These are phyloP conservation scores for Acacia pycnantha DNA, from an alignment of 331 rosid species.

Conservation along the genomic window DNA sequence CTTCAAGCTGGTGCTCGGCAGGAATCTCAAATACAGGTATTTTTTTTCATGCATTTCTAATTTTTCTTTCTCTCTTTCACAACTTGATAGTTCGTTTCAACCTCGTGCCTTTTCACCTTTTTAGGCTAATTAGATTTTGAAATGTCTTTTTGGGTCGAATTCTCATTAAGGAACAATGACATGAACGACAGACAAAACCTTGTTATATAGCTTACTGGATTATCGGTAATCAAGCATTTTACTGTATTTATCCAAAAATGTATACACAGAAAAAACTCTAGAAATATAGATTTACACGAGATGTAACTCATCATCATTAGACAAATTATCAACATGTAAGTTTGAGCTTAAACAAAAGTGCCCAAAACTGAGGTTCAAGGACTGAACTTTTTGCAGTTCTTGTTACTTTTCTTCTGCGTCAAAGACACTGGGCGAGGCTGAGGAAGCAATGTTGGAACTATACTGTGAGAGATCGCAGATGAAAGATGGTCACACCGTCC, in stretches of 20 bases:
- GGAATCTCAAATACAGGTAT: constrained; percentile 83
- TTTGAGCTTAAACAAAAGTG: background rate
- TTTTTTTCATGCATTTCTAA: background rate
- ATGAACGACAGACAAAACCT: background rate
- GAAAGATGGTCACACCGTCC: constrained; percentile 74
- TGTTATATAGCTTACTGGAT: background rate
- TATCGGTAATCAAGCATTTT: background rate
- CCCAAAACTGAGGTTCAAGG: background rate
- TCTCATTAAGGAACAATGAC: background rate
- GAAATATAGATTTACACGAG: background rate
- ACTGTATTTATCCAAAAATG: background rate
- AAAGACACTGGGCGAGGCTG: constrained; percentile 75
- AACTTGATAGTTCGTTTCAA: background rate
- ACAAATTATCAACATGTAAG: background rate
- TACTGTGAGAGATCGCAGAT: constrained; percentile 71
- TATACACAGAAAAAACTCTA: background rate
- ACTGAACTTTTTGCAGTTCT: constrained; percentile 51
- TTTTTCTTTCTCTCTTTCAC: background rate
- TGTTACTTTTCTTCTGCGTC: constrained; percentile 74
- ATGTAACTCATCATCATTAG: background rate
- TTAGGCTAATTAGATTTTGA: background rate
- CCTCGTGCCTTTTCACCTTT: background rate
- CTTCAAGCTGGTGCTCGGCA: constrained; percentile 83
- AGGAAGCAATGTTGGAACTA: constrained; percentile 72
- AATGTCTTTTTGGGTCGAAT: background rate